A percentile compares a stretch with the other conserved stretches of the same genome.
phyloP scores from a whole-genome alignment of 2,329 filamentous ascomycete species.

The Nigrospora oryzae region DNA sequence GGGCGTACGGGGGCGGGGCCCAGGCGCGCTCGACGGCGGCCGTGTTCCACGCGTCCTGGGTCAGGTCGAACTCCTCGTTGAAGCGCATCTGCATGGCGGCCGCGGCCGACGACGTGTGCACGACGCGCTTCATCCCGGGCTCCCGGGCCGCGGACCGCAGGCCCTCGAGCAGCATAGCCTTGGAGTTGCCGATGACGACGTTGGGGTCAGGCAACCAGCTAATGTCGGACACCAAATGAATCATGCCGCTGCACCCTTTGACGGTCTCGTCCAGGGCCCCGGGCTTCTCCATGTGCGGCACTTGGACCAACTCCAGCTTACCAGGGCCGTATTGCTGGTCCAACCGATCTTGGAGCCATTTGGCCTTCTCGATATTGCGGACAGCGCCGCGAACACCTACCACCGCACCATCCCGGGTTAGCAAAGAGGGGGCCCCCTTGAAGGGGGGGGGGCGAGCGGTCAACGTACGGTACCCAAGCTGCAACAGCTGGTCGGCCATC shows the following conservation, averaged over 20 bases:
- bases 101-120: background rate
- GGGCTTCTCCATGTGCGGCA: slow-evolving; percentile 22
- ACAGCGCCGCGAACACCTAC: no score
- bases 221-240: background rate
- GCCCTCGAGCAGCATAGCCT: background rate
- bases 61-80: background rate
- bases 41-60: background rate
- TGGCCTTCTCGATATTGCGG: no score
- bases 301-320: slow-evolving; percentile 22
- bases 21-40: slow-evolving; percentile 17
- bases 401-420: no score
- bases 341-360: slow-evolving; percentile 6
- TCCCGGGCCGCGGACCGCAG: background rate
- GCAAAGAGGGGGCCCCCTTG: no score
- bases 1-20: slow-evolving; percentile 23
- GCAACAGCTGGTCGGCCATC: background rate
- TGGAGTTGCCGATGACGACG: background rate
- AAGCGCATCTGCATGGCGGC: background rate
- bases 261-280: slow-evolving; percentile 10
- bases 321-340: slow-evolving; percentile 23
- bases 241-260: background rate
- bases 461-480: background rate
- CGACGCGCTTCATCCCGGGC: background rate
- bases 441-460: background rate
- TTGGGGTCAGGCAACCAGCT: background rate